Conservation (phyloP, 2,329 filamentous ascomycete species). For the Aspergillus novofumigatus region DNA sequence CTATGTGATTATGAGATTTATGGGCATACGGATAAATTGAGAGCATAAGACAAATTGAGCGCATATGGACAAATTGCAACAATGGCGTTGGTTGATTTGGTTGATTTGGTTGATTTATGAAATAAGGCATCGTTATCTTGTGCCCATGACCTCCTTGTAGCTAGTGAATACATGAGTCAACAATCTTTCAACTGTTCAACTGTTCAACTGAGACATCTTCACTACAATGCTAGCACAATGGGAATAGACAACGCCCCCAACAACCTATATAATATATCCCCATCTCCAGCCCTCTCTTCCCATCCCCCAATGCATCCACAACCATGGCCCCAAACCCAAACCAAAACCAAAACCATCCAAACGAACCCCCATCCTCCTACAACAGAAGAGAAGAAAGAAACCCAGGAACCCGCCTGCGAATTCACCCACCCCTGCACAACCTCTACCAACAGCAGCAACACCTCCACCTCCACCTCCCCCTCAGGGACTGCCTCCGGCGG, state of each 20-base stretch:
- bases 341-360: not conserved
- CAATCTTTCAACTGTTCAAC: too few relatives aligned
- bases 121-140: too few relatives aligned
- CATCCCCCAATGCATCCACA: not conserved
- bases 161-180: too few relatives aligned
- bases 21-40: slow-evolving; percentile 5
- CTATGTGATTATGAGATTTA: slow-evolving; percentile 19
- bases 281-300: not conserved
- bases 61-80: not conserved
- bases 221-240: not conserved
- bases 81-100: slow-evolving; percentile 3
- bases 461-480: too few relatives aligned
- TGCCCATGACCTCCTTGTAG: too few relatives aligned
- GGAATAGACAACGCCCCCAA: not conserved
- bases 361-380: not conserved
- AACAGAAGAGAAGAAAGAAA: too few relatives aligned
- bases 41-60: not conserved
- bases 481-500: too few relatives aligned
- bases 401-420: slow-evolving; percentile 6
- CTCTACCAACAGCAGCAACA: too few relatives aligned
- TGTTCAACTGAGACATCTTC: too few relatives aligned
- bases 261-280: not conserved
- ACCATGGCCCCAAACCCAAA: not conserved
- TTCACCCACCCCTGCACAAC: slow-evolving; percentile 13
- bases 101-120: not conserved